Evolutionary conservation across 495 filamentous ascomycete species (phyloP), one percentile per base, ranked within the genome.

Genomic region (Penicillium pancosmium): DNA sequence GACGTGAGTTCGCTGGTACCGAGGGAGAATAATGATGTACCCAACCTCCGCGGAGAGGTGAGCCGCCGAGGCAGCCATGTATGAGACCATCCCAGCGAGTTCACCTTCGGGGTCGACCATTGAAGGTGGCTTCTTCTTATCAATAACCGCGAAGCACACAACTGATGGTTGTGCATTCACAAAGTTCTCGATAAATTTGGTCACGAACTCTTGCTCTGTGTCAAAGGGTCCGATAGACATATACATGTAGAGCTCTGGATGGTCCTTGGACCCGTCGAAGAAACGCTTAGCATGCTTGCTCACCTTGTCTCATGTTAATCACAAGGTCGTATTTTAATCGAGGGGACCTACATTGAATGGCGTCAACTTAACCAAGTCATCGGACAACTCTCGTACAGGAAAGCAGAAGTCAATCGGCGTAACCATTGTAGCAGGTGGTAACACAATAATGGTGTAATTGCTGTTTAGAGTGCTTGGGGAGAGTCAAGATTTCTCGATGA

Each of bases 101-200:
- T 68, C 66, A 10, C 66, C 66, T 49, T 68, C 63, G 0, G 49
- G n/a, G 13, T 68, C 66, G 18, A 60, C 63, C 7, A 49, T 0
- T 0, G 63, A 66, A 7, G 66, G 12, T 2, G 58, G 55, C 6
- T 54, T 50, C 7, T 57, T 64, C 41, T 60, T 64, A 57, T 68
- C 66, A 15, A 68, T 64, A 1, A 68, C 59, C 8, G 66, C 63
- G 35, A 64, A 68, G 63, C 50, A 21, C 63, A 61, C 15, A 62
- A 62, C 5, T 50, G 52, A 6, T 43, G 66, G 12, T 64, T 68
- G 7, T 52, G n/a, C 38, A 66, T 64, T 19, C 59, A 65, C 1
- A 63, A 51, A n/a, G 60, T 43, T 31, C 13, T 43, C 38, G 38
- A 58, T 19, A 56, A 68, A 68, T 7, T 38, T 35, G 8, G 53